These are phyloP conservation scores for Macadamia tetraphylla DNA, from an alignment of 164 flowering plant genomes.

Conservation along the genomic window DNA sequence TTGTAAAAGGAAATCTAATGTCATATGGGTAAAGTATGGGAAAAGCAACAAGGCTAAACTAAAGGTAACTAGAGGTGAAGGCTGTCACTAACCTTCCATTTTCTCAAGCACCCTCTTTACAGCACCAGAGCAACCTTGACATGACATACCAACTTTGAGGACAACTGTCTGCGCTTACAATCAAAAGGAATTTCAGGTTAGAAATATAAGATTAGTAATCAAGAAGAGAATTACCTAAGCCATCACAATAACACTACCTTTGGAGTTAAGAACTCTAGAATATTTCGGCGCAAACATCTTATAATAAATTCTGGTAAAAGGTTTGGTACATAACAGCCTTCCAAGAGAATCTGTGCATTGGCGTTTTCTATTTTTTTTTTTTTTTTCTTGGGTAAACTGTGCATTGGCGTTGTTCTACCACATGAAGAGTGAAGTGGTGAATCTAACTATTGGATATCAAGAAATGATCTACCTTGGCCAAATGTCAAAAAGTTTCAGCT, in stretches of 20 bases:
- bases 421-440: no score
- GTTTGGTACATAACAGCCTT: no score
- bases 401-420: no score
- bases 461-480: no score
- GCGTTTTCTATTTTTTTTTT: no score
- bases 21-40: neutral
- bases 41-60: neutral
- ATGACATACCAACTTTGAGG: conserved; percentile 91
- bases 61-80: neutral
- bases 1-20: neutral
- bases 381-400: no score
- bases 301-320: no score
- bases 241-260: neutral
- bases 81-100: conserved; percentile 64
- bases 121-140: conserved; percentile 88
- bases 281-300: neutral
- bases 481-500: no score
- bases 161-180: conserved; percentile 67
- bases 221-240: neutral
- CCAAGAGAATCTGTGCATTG: no score
- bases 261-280: neutral
- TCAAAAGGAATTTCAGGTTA: conserved; percentile 2
- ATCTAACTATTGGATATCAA: no score
- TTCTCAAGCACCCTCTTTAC: conserved; percentile 84
- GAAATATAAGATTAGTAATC: neutral